Percentiles rank a stretch among this genome's conserved stretches.
phyloP scores from a whole-genome alignment of 345 rosid genomes.

The Bruguiera parviflora region DNA sequence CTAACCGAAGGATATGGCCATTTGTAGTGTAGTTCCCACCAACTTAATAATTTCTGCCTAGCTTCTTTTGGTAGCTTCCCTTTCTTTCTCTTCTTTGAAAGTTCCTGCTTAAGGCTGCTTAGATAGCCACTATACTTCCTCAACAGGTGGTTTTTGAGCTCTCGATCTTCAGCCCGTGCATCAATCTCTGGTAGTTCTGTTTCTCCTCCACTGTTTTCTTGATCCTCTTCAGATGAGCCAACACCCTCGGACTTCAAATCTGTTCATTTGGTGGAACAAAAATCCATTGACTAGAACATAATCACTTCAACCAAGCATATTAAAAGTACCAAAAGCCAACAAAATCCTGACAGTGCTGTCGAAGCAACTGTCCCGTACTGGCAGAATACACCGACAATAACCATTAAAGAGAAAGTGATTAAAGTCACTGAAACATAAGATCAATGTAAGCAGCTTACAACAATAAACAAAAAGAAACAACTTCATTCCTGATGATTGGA shows the following conservation, averaged over 20 bases:
- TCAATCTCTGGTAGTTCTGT: conserved; percentile 80
- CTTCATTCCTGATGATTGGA: no score
- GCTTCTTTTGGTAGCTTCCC: conserved; percentile 99
- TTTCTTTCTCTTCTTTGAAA: conserved; percentile 98
- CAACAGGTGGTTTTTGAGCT: conserved; percentile 84
- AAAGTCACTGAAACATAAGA: no score
- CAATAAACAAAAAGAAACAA: no score
- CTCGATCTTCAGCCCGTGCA: conserved; percentile 91
- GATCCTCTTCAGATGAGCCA: conserved; percentile 85
- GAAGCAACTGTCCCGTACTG: no score
- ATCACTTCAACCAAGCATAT: no score
- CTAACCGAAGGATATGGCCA: conserved; percentile 99
- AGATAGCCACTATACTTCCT: conserved; percentile 94
- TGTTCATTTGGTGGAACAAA: conserved; percentile 23
- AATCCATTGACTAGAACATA: background rate
- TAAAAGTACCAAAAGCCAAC: no score
- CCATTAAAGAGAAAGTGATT: no score
- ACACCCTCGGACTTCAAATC: conserved; percentile 80
- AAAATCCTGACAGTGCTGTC: no score
- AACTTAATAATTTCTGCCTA: conserved; percentile 89
- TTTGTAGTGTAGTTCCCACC: conserved; percentile 99
- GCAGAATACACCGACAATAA: no score
- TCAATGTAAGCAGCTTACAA: no score
- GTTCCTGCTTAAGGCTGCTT: conserved; percentile 92
- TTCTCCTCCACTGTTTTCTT: conserved; percentile 77